phyloP scores from a whole-genome alignment of 352 stramenopile species.

The Pythium periplocum region DNA sequence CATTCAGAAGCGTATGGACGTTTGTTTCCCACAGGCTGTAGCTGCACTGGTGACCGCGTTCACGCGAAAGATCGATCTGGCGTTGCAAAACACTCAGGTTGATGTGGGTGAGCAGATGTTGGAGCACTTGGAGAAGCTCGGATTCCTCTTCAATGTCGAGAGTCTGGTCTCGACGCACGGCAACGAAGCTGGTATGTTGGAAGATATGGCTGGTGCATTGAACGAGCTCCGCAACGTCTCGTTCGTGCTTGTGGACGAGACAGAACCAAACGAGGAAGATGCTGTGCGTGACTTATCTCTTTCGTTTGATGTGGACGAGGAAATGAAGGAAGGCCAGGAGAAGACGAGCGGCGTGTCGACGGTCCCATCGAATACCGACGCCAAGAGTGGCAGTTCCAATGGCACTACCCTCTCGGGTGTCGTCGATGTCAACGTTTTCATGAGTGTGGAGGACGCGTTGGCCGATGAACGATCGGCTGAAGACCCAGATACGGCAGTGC shows the following conservation, averaged over 20 bases:
- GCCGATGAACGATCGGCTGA: constrained; percentile 25
- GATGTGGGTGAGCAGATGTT: constrained; percentile 56
- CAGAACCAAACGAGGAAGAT: constrained; percentile 39
- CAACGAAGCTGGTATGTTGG: constrained; percentile 85
- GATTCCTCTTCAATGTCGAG: constrained; percentile 81
- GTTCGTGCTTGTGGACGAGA: constrained; percentile 76
- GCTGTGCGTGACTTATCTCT: constrained; percentile 37
- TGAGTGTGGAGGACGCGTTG: constrained; percentile 65
- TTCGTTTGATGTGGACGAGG: constrained; percentile 67
- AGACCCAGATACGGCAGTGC: constrained; percentile 11
- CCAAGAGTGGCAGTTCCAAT: constrained; percentile 19
- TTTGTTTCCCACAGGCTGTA: constrained; percentile 77
- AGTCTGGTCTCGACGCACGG: constrained; percentile 82
- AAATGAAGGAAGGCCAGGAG: constrained; percentile 43
- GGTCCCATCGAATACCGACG: constrained; percentile 12
- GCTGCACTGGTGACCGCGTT: constrained; percentile 77
- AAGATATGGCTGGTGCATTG: constrained; percentile 80
- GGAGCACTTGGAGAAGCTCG: constrained; percentile 70
- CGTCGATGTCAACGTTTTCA: constrained; percentile 80
- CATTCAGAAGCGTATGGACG: constrained; percentile 79
- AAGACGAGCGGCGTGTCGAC: constrained; percentile 7
- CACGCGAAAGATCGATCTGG: constrained; percentile 73
- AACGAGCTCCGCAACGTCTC: constrained; percentile 79
- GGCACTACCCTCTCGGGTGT: constrained; percentile 55
- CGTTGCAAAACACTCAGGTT: constrained; percentile 44